Base-by-base conservation (phyloP, 2,329 filamentous ascomycete species). In the Cercospora citrullina region DNA sequence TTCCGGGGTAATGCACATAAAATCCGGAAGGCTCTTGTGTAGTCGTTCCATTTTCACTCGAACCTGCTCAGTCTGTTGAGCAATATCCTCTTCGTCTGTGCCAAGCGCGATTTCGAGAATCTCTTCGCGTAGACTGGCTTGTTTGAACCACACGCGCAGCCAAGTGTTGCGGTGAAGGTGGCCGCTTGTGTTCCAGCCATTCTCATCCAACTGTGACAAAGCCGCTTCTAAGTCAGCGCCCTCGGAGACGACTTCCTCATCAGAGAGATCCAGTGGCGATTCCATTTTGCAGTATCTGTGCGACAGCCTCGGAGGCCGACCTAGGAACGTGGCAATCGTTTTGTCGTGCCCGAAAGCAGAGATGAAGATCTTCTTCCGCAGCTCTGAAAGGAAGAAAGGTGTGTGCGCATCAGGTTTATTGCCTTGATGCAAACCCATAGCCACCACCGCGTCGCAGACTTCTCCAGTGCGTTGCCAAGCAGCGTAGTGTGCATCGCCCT, bases 21-120 rank as follows among this genome's bases (percentile, higher is more conserved):
- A 77, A 12, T 69, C 70, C 1, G 77, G 77, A 31, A 75, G 73
- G 0, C 73, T 74, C 7, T 80, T 73, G 10, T 80, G 77, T 1
- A 85, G 63, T 2, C 82, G 79, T 5, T 79, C 74, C 0, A 80
- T 74, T 2, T 79, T 78, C 18, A 80, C 80, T 9, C 73, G 72
- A 7, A 79, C 77, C n/a, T 84, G 71, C 8, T 80, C 77, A 0
- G 75, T 72, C 4, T 81, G 79, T 9, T 76, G 72, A 9, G 79
- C 67, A 4, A 84, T 76, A 8, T 82, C 79, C 9, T 79, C 76
- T 6, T 76, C 74, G 65, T 75, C 74, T 3, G 77, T 72, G 4
- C 83, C 83, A 0, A 88, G 76, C 0, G 86, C 86, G 23, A 89
- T 80, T 69, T 88, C 85, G 4, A 89, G 79, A 4, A 89, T 83